Evolutionary conservation across 257 asterid genomes (phyloP).

Genomic region (Knoxia roxburghii): DNA sequence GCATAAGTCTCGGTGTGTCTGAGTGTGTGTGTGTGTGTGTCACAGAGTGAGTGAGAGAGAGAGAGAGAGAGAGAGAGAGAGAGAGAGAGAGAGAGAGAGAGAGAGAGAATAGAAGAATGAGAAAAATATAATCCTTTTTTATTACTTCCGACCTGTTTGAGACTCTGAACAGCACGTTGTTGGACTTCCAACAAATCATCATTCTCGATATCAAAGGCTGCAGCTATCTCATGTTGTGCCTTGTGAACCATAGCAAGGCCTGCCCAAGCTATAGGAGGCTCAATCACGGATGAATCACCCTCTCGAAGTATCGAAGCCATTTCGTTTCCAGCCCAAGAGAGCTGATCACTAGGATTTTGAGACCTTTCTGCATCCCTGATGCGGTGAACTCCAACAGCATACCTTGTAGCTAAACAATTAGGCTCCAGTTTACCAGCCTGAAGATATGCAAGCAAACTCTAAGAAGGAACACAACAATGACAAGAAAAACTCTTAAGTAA

Average conservation of each 20-base stretch:
- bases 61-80: neutral
- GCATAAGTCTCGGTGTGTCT: too few relatives aligned
- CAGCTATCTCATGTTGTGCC: slow-evolving; percentile 93
- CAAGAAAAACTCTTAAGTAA: neutral
- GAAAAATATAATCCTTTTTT: slow-evolving; percentile 1
- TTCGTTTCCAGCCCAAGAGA: slow-evolving; percentile 96
- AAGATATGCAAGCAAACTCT: slow-evolving; percentile 16
- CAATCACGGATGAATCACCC: slow-evolving; percentile 70
- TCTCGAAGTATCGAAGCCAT: slow-evolving; percentile 94
- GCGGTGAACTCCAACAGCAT: slow-evolving; percentile 88
- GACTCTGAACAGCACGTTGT: slow-evolving; percentile 75
- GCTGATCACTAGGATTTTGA: slow-evolving; percentile 90
- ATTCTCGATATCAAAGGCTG: slow-evolving; percentile 73
- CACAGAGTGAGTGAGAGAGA: too few relatives aligned
- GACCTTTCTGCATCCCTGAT: slow-evolving; percentile 92
- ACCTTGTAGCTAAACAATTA: slow-evolving; percentile 91
- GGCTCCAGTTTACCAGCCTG: slow-evolving; percentile 97
- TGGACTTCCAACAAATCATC: slow-evolving; percentile 70
- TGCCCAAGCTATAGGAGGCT: slow-evolving; percentile 87
- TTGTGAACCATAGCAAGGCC: slow-evolving; percentile 95
- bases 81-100: too few relatives aligned
- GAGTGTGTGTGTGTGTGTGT: neutral
- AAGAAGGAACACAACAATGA: neutral
- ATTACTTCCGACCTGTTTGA: slow-evolving; percentile 79
- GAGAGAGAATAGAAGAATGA: neutral